Evolutionary conservation across 306 rosid genomes (phyloP), one percentile per base, ranked within the genome.

Genomic region (Vachellia pachyceras): DNA sequence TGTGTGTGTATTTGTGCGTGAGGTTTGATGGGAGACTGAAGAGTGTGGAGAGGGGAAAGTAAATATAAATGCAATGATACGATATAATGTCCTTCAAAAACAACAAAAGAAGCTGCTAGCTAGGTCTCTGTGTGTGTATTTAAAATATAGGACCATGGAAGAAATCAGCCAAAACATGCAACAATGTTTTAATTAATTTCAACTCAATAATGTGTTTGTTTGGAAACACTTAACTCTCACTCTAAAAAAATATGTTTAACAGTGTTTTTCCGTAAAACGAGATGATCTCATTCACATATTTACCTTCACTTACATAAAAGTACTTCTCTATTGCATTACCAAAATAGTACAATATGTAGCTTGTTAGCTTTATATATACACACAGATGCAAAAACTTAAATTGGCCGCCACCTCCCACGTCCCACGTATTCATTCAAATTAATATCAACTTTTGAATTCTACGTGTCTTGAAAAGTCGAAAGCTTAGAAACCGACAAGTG

Each of bases 311-410:
- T n/a, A n/a, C n/a, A n/a, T n/a, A n/a, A n/a, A n/a, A n/a, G n/a
- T n/a, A n/a, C n/a, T n/a, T n/a, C n/a, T n/a, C n/a, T n/a, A n/a
- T n/a, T n/a, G n/a, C n/a, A n/a, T n/a, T n/a, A n/a, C n/a, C n/a
- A n/a, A n/a, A n/a, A n/a, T n/a, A n/a, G n/a, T n/a, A n/a, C n/a
- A n/a, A n/a, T 20, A 20, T 55, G 10, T 55, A 58, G 64, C 33
- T 55, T 55, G 11, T 0, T 57, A 10, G 35, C 35, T 57, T 20
- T 57, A 0, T 57, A 22, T 22, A n/a, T n/a, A n/a, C n/a, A n/a
- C n/a, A 3, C 11, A 78, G 82, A 85, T 52, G 73, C 78, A 87
- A 70, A n/a, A 83, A 87, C 84, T 88, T 76, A 81, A 81, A 52
- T 71, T 29, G 84, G 75, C 22, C 69, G 77, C 1, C 80, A 29